Conservation (phyloP, 2,329 filamentous ascomycete genomes). For the Fusarium miscanthi region DNA sequence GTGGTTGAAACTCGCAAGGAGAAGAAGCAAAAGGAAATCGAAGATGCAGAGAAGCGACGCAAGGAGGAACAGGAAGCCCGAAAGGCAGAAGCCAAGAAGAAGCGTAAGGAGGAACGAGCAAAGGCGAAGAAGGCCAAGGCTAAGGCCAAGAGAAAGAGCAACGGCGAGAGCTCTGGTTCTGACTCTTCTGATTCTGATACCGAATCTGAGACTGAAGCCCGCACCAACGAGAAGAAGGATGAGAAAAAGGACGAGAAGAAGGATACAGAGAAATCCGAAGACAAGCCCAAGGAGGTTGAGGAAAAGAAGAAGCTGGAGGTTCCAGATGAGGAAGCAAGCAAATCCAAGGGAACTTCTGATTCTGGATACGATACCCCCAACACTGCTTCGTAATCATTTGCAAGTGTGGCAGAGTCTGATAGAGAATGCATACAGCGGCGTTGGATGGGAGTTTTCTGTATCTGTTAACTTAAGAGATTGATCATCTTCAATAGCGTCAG, state of each 20-base stretch:
- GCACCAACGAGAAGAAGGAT: constrained; percentile 30
- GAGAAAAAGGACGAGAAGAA: constrained; percentile 37
- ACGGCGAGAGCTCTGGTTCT: constrained; percentile 38
- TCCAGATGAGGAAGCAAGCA: constrained; percentile 13
- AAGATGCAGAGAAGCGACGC: constrained; percentile 55
- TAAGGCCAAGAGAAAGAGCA: constrained; percentile 39
- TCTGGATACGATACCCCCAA: constrained; percentile 50
- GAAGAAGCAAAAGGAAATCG: constrained; percentile 58
- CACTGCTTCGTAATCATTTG: constrained; percentile 22
- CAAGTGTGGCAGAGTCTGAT: not conserved
- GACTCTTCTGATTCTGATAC: constrained; percentile 40
- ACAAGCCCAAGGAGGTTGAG: not conserved
- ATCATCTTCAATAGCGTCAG: not conserved
- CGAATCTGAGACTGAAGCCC: constrained; percentile 40
- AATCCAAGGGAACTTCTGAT: constrained; percentile 48
- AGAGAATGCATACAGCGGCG: constrained; percentile 17
- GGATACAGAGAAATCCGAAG: constrained; percentile 23
- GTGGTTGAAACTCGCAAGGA: constrained; percentile 61
- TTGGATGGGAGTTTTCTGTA: constrained; percentile 14
- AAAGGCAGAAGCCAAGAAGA: constrained; percentile 46
- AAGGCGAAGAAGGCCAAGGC: constrained; percentile 42
- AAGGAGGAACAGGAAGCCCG: constrained; percentile 50
- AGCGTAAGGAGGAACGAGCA: constrained; percentile 43
- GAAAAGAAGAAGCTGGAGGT: constrained; percentile 24
- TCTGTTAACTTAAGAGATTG: not conserved